Conservation (phyloP, 345 rosid genomes). For the Salix exigua region DNA sequence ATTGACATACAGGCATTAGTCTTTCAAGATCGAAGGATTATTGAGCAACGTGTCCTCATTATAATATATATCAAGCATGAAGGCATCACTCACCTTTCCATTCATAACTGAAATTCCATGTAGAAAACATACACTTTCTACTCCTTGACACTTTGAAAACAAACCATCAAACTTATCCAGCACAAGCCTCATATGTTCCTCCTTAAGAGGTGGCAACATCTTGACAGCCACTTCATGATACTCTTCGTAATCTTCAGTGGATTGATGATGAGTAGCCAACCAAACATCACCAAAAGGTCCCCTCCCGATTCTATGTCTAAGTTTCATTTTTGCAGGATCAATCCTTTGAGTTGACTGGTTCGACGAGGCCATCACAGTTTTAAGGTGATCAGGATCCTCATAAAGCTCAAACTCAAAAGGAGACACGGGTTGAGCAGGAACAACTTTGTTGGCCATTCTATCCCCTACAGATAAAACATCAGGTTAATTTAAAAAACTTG, state of each 20-base stretch:
- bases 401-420: constrained; percentile 67
- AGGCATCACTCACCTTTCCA: constrained; percentile 55
- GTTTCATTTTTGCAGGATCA: constrained; percentile 60
- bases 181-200: constrained; percentile 47
- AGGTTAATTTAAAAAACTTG: neutral
- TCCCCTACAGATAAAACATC: constrained; percentile 2
- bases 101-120: constrained; percentile 66
- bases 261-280: constrained; percentile 81
- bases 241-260: constrained; percentile 56
- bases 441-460: constrained; percentile 64
- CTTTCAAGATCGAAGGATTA: constrained; percentile 9
- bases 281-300: constrained; percentile 95
- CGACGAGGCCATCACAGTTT: constrained; percentile 49
- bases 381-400: constrained; percentile 55
- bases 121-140: constrained; percentile 51
- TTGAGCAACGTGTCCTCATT: neutral
- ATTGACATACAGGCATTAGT: neutral
- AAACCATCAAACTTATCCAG: constrained; percentile 61
- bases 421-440: constrained; percentile 35
- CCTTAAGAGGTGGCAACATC: constrained; percentile 65
- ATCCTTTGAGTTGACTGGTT: constrained; percentile 58
- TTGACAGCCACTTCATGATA: constrained; percentile 80
- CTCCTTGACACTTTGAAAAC: constrained; percentile 51
- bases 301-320: constrained; percentile 86
- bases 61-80: neutral